Evolutionary conservation across 306 rosid genomes (phyloP).

Genomic region (Alnus rubra): DNA sequence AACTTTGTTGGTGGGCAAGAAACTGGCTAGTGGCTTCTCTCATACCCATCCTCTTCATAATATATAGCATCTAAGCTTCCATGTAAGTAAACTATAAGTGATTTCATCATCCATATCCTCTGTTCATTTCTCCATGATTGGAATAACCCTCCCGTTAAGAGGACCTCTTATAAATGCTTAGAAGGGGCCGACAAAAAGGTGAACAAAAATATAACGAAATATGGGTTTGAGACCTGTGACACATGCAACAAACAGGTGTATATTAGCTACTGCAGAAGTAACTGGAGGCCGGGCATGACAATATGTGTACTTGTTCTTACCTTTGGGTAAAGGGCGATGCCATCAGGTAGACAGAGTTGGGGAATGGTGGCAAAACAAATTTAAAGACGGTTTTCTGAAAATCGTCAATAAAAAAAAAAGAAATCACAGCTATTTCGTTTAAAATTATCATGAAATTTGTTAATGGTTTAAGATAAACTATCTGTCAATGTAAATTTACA

Average conservation of each 20-base stretch:
- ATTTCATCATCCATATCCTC: slow-evolving; percentile 63
- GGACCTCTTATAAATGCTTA: slow-evolving; percentile 44
- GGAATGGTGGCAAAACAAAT: slow-evolving; percentile 56
- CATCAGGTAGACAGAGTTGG: slow-evolving; percentile 56
- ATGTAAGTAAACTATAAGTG: slow-evolving; percentile 44
- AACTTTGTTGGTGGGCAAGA: slow-evolving; percentile 61
- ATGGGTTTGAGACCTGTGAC: slow-evolving; percentile 53
- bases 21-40: slow-evolving; percentile 52
- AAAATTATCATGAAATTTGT: no score
- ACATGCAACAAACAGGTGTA: no score
- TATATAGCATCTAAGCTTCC: slow-evolving; percentile 52
- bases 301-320: slow-evolving; percentile 30
- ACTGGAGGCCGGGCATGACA: no score
- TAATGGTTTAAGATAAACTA: no score
- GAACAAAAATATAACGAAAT: slow-evolving; percentile 38
- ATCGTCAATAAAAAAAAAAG: no score
- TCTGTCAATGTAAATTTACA: no score
- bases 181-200: slow-evolving; percentile 38
- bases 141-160: slow-evolving; percentile 46
- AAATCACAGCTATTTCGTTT: no score
- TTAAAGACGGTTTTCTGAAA: no score
- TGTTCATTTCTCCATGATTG: slow-evolving; percentile 49
- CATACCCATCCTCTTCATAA: slow-evolving; percentile 50
- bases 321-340: slow-evolving; percentile 64
- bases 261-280: no score